Percentiles rank a stretch among this genome's conserved stretches.
Evolutionary conservation across 2,329 filamentous ascomycete species (phyloP).

Genomic region (Ophiostoma himal-ulmi): DNA sequence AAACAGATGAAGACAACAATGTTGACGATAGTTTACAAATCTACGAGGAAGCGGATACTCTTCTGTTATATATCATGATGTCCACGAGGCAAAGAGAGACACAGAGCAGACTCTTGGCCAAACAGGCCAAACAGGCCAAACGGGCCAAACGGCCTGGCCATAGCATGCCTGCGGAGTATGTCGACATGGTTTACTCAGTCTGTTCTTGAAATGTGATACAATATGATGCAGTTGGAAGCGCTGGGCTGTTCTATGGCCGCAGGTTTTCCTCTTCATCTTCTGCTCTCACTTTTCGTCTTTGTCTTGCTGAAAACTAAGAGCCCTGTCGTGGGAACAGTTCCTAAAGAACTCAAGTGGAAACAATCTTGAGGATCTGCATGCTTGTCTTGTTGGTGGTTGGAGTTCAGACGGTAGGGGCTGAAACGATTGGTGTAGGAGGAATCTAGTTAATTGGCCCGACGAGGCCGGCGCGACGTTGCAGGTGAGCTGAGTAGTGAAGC

Average conservation of each 20-base stretch:
- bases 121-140: background rate
- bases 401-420: slow-evolving; percentile 13
- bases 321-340: background rate
- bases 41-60: background rate
- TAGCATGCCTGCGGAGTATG: background rate
- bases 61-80: background rate
- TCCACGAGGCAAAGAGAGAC: background rate
- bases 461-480: slow-evolving; percentile 10
- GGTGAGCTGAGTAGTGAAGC: background rate
- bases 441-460: slow-evolving; percentile 10
- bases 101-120: background rate
- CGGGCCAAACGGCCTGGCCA: background rate
- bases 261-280: background rate
- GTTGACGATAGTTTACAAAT: background rate
- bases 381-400: background rate
- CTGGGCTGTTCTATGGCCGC: background rate
- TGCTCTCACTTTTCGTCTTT: background rate
- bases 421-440: slow-evolving; percentile 12
- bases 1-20: background rate
- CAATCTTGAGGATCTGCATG: background rate
- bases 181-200: background rate
- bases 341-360: background rate
- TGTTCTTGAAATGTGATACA: background rate
- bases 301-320: background rate
- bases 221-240: background rate